Evolutionary conservation across 148 eudicot genomes (phyloP), one percentile per base, ranked within the genome.

Genomic region (Cornus kousa): DNA sequence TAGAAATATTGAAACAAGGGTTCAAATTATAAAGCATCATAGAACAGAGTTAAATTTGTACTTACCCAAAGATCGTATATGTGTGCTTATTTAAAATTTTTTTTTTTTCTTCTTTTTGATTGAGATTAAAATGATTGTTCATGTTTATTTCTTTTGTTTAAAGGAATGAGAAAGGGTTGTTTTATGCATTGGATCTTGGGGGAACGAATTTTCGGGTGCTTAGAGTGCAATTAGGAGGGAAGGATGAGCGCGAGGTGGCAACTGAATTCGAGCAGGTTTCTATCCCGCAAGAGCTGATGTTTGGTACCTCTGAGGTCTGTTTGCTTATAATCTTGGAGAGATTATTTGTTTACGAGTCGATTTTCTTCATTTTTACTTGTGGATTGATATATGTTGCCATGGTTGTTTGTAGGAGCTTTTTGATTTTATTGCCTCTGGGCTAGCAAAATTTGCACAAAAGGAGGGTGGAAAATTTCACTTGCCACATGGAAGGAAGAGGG

Each of bases 161-260:
- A 74, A 93, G 98, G 86, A 84, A 91, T 76, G 98, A 93, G 86
- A 88, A 86, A 70, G 98, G 98, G 28, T 67, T 88, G 80, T 93
- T 84, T 74, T 93, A 91, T 79, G 98, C 94, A 59, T 78, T 93
- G 86, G 98, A 93, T 81, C 95, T 93, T 31, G 95, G 98, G 24
- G 98, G 95, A 22, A 91, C 95, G 6, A 93, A 93, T 73, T 93
- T 93, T 71, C 89, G 95, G 57, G 96, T 91, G 74, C 78, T 93
- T 68, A 83, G 93, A 80, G 94, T 92, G 53, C 93, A 89, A 81
- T 80, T 91, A 73, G 98, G 94, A 23, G 98, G 92, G 7, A 88
- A 86, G 60, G 92, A 89, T 64, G 84, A 87, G 33, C 86, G 91
- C 0, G 91, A 88, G 33, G 70, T 88, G 12, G 88, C 89, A 43